Conservation (phyloP, 2,329 filamentous ascomycete species). For the Scopulariopsis brevicaulis region DNA sequence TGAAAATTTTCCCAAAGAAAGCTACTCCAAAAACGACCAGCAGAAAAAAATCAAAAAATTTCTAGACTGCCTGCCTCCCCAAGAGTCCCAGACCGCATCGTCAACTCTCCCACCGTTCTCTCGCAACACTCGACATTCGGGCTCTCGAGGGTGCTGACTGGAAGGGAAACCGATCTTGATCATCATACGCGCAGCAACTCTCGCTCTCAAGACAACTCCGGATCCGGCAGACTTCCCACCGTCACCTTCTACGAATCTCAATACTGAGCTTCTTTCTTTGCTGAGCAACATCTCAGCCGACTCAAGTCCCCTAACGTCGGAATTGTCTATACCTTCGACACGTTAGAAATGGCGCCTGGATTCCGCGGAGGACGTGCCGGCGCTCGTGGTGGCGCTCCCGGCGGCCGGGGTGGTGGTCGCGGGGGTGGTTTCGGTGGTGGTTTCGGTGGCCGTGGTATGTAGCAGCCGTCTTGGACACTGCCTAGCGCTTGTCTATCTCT, state of each 20-base stretch:
- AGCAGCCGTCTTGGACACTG: neutral
- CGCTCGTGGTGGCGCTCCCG: conserved; percentile 19
- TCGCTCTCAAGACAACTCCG: neutral
- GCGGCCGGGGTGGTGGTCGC: conserved; percentile 17
- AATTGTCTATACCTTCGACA: conserved; percentile 2
- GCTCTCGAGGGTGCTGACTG: conserved; percentile 3
- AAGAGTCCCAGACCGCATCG: conserved; percentile 3
- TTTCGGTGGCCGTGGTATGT: conserved; percentile 6
- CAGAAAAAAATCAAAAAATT: conserved; percentile 9
- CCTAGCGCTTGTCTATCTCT: neutral
- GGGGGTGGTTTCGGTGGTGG: conserved; percentile 8
- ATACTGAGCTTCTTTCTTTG: conserved; percentile 3
- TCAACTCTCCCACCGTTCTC: conserved; percentile 7
- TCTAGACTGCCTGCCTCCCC: conserved; percentile 8
- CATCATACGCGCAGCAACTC: neutral
- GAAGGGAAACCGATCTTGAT: conserved; percentile 1
- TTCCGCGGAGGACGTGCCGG: conserved; percentile 11
- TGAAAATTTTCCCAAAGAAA: conserved; percentile 6
- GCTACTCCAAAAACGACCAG: conserved; percentile 9
- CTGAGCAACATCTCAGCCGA: conserved; percentile 7
- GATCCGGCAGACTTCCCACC: neutral
- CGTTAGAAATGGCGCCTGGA: conserved; percentile 12
- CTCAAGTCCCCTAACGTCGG: neutral
- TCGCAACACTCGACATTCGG: conserved; percentile 8
- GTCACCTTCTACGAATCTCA: conserved; percentile 4